These are phyloP conservation scores for Candida takata DNA, from an alignment of 805 yeast genomes.

Conservation along the genomic window DNA sequence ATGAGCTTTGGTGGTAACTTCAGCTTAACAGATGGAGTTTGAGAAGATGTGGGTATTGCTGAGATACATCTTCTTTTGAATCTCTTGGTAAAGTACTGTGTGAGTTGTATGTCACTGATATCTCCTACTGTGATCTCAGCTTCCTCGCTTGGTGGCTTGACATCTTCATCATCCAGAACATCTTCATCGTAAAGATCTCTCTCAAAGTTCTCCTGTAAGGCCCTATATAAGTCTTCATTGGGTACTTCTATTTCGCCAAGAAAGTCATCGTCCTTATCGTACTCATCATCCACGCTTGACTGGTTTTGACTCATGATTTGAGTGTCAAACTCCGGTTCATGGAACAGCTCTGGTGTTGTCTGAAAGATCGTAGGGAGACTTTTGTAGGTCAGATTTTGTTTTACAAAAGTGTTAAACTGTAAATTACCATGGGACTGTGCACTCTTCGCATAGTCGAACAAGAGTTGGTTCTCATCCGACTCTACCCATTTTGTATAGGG, in stretches of 20 bases:
- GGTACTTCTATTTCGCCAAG: background rate
- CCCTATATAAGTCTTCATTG: conserved; percentile 2
- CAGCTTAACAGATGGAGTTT: background rate
- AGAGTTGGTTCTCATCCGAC: conserved; percentile 28
- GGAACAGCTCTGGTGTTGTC: conserved; percentile 25
- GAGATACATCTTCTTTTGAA: background rate
- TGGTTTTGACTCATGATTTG: conserved; percentile 5
- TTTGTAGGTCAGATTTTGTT: conserved; percentile 18
- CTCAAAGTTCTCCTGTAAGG: conserved; percentile 4
- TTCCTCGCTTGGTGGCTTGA: background rate
- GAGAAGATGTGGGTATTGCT: background rate
- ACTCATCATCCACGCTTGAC: conserved; percentile 5
- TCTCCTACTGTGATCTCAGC: conserved; percentile 6
- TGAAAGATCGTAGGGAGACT: conserved; percentile 28
- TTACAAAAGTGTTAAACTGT: conserved; percentile 17
- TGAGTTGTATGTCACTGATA: conserved; percentile 2
- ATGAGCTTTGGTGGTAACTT: background rate
- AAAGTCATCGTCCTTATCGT: conserved; percentile 1
- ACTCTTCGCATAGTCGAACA: conserved; percentile 27
- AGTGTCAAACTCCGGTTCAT: conserved; percentile 17
- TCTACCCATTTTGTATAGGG: conserved; percentile 34
- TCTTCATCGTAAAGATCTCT: conserved; percentile 2
- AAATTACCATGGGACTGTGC: conserved; percentile 8
- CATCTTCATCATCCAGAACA: background rate
- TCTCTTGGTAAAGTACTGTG: conserved; percentile 1